Evolutionary conservation across 345 rosid genomes (phyloP), one percentile per base, ranked within the genome.

Genomic region (Moringa oleifera): DNA sequence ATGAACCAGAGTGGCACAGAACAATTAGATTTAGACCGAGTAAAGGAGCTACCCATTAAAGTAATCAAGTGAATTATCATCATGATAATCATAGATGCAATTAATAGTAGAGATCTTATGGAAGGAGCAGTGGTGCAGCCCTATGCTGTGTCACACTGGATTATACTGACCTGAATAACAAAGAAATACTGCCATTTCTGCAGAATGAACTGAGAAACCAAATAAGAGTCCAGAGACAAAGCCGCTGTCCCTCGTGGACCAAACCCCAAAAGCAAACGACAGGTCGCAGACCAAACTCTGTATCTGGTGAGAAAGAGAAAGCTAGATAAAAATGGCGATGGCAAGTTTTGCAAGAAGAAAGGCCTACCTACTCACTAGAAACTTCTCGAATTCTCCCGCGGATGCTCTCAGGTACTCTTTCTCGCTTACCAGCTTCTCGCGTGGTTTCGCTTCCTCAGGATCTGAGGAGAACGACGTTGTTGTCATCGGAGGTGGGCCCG

Each of bases 401-500:
- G 85, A 82, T 28, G 85, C 86, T 17, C 69, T 85, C 64, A 75
- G 76, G 58, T 79, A 75, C 77, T 87, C 87, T 52, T 57, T 72
- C 71, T 81, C 87, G 46, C 80, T 88, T 36, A 58, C 74, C 57
- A 54, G 56, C 62, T 68, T 77, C 77, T 77, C 90, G 37, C 79
- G 96, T 45, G 83, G 96, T 23, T 91, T 91, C 68, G 85, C 97
- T 46, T 79, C 83, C 16, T 61, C 85, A 19, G 97, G 86, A 80
- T 90, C 97, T 66, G 97, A 89, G 3, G 99, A 95, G 16, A 89
- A 87, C 78, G 99, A 95, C 61, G 99, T 95, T 51, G 95, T 95
- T 23, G 72, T 95, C 62, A 77, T 95, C 77, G 97, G 99, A 37
- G 98, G 99, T 7, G 99, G 99, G 8, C 99, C 99, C 49, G 99